Conservation (phyloP, 805 yeast genomes). For the Sugiyamaella chiloensis region DNA sequence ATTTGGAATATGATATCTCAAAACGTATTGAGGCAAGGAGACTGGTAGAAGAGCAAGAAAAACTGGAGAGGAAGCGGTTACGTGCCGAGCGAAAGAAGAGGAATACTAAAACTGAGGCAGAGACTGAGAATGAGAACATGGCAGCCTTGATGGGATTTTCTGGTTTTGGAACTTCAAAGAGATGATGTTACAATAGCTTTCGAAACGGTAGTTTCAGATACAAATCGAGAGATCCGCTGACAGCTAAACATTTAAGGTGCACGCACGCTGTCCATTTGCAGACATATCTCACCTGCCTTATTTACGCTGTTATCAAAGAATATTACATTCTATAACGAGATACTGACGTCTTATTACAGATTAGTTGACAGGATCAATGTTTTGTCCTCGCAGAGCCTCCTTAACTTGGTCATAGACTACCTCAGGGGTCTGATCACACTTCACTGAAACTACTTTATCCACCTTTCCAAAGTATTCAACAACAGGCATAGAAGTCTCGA, state of each 20-base stretch:
- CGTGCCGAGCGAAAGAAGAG: constrained; percentile 20
- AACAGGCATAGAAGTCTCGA: constrained; percentile 91
- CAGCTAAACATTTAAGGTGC: too few relatives aligned
- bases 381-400: constrained; percentile 49
- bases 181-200: too few relatives aligned
- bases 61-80: constrained; percentile 30
- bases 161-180: constrained; percentile 51
- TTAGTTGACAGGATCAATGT: constrained; percentile 10
- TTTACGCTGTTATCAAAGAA: too few relatives aligned
- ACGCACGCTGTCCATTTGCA: too few relatives aligned
- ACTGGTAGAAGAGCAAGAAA: constrained; percentile 39
- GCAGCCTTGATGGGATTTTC: constrained; percentile 55
- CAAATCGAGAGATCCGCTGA: too few relatives aligned
- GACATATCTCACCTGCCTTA: too few relatives aligned
- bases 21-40: constrained; percentile 42
- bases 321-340: too few relatives aligned
- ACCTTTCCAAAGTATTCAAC: constrained; percentile 74
- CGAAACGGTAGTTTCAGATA: too few relatives aligned
- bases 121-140: constrained; percentile 31
- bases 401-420: constrained; percentile 69
- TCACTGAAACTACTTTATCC: constrained; percentile 70
- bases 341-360: too few relatives aligned
- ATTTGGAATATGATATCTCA: constrained; percentile 34
- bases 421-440: constrained; percentile 79
- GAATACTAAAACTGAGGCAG: constrained; percentile 13